A percentile compares a stretch with the other conserved stretches of the same genome.
Evolutionary conservation across 331 rosid species (phyloP).

Genomic region (Acacia concinna): DNA sequence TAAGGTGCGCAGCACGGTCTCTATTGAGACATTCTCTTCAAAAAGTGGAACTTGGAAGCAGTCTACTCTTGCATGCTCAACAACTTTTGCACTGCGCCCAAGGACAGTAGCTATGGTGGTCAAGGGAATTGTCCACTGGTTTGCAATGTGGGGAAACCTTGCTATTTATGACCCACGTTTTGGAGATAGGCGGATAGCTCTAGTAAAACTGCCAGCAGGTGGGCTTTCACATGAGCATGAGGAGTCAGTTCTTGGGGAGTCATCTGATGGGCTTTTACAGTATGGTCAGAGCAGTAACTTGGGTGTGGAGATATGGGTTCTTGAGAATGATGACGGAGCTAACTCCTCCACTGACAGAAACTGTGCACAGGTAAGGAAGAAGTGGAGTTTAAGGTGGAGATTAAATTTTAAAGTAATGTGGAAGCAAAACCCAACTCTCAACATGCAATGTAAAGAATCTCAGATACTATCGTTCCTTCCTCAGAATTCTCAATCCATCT

Average conservation of each 20-base stretch:
- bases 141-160: conserved; percentile 60
- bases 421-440: conserved; percentile 55
- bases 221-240: conserved; percentile 58
- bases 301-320: conserved; percentile 80
- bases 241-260: conserved; percentile 68
- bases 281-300: conserved; percentile 72
- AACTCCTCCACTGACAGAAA: conserved; percentile 35
- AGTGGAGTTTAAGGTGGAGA: conserved; percentile 55
- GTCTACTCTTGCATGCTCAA: conserved; percentile 59
- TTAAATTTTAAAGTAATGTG: conserved; percentile 53
- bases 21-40: conserved; percentile 80
- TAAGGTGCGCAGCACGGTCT: conserved; percentile 56
- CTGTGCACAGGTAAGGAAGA: conserved; percentile 31
- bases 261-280: conserved; percentile 70
- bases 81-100: conserved; percentile 59
- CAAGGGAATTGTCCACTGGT: conserved; percentile 71
- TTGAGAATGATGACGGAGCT: conserved; percentile 42
- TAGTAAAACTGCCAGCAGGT: conserved; percentile 61
- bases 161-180: conserved; percentile 72
- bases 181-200: conserved; percentile 55
- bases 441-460: conserved; percentile 51
- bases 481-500: conserved; percentile 54
- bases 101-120: conserved; percentile 67
- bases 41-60: conserved; percentile 68
- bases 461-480: conserved; percentile 62